phyloP scores from a whole-genome alignment of 306 rosid species.

The Alnus rubra region DNA sequence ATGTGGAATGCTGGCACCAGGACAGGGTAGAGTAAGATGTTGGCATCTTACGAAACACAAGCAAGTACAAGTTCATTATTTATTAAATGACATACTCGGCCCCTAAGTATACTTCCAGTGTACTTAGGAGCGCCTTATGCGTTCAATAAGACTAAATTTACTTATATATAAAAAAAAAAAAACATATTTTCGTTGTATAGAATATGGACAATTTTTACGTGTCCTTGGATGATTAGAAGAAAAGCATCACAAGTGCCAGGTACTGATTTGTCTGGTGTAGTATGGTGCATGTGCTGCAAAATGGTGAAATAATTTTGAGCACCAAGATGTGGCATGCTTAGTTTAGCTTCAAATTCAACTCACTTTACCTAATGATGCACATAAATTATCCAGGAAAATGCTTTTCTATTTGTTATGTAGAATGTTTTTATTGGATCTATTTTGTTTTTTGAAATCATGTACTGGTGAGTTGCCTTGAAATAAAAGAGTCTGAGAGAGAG shows the following conservation, averaged over 20 bases:
- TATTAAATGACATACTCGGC: neutral
- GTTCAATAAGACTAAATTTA: too few species aligned
- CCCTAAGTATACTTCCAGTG: too few species aligned
- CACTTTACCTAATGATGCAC: slow-evolving; percentile 4
- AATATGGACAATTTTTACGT: neutral
- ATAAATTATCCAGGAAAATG: neutral
- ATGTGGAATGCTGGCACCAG: neutral
- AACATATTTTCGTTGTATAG: neutral
- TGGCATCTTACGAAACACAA: neutral
- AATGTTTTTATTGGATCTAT: neutral
- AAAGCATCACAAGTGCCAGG: neutral
- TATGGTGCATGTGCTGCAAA: neutral
- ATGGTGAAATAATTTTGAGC: neutral
- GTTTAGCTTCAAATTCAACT: neutral
- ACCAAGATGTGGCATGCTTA: neutral
- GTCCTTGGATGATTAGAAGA: neutral
- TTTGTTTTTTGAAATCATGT: neutral
- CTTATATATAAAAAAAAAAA: too few species aligned
- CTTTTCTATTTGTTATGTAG: neutral
- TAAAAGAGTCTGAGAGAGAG: neutral
- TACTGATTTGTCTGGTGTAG: neutral
- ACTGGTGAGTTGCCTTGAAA: neutral
- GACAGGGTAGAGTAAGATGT: neutral
- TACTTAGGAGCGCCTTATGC: too few species aligned
- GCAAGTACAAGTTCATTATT: neutral